Evolutionary conservation across 148 eudicot species (phyloP), one percentile per base, ranked within the genome.

Genomic region (Rhododendron williamsianum): DNA sequence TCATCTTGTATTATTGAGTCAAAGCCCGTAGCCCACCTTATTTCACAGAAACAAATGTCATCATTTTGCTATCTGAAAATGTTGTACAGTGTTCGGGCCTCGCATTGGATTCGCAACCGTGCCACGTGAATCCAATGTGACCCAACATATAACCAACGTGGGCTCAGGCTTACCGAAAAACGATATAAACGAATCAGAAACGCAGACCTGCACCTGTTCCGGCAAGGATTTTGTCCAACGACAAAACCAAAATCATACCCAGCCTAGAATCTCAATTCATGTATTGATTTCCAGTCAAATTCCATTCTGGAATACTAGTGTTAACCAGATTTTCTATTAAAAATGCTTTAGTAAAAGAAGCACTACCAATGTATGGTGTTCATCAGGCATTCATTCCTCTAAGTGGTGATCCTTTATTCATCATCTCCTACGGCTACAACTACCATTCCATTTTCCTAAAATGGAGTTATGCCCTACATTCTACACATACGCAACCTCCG

Each of bases 401-500:
- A 49, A 27, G 11, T 46, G 1, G 27, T 65, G 43, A 69, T 21
- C 79, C 33, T n/a, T 84, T 87, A 65, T 79, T 81, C 88, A 80
- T 71, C 82, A 0, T 78, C 84, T 67, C 9, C 36, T 78, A 30
- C 30, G 30, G 30, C 30, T 30, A 19, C 6, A 56, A 41, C 71
- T 43, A 67, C 49, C 38, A 41, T 25, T 58, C 18, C 67, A 81
- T 45, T 48, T 69, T 16, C 54, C 86, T 87, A 87, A 73, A 84
- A 25, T 81, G 81, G 86, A 84, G 52, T 83, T 76, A 76, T 48
- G 6, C n/a, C 23, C 11, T 19, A 27, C 52, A 65, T 72, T 81
- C 78, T 82, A 88, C 87, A 89, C 33, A 15, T 78, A 25, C 23
- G 74, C 81, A 60, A 89, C 49, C 83, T 94, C 99, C 9, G 78